These are phyloP conservation scores for Hypoxylon sp. DNA, from an alignment of 2,329 filamentous ascomycete species.

Conservation along the genomic window DNA sequence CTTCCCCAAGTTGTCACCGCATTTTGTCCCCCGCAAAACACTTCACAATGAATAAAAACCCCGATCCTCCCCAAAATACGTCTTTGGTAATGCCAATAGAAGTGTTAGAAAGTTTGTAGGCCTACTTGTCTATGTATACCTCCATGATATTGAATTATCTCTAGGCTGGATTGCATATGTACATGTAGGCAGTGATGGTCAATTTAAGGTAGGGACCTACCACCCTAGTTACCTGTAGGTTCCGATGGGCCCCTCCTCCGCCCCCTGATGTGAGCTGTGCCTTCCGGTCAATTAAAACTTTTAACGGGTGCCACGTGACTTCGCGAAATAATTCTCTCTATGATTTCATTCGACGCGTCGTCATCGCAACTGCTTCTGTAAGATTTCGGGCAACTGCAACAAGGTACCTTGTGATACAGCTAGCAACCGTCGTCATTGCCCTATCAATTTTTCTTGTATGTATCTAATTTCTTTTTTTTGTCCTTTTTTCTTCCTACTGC, in stretches of 20 bases:
- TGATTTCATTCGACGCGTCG: slow-evolving; percentile 40
- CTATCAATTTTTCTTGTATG: neutral
- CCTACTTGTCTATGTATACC: slow-evolving; percentile 2
- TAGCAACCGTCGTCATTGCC: neutral
- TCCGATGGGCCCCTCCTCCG: neutral
- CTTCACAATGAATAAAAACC: slow-evolving; percentile 51
- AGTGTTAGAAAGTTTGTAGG: slow-evolving; percentile 18
- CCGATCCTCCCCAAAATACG: slow-evolving; percentile 35
- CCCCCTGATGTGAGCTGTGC: neutral
- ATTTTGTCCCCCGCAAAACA: slow-evolving; percentile 50
- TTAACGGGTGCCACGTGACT: slow-evolving; percentile 47
- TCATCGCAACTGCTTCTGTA: neutral
- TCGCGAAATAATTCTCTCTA: slow-evolving; percentile 38
- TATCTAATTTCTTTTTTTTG: neutral
- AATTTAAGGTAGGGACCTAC: neutral
- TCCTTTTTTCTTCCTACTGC: neutral
- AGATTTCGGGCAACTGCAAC: slow-evolving; percentile 3
- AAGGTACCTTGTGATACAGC: neutral
- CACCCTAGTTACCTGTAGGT: too few relatives aligned
- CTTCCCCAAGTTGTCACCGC: slow-evolving; percentile 47
- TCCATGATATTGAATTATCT: too few relatives aligned
- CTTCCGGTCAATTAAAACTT: slow-evolving; percentile 14
- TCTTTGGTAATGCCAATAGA: slow-evolving; percentile 24
- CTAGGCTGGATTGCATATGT: too few relatives aligned
- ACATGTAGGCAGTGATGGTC: too few relatives aligned